phyloP scores from a whole-genome alignment of 257 asterid species.

The Gynochthodes officinalis region DNA sequence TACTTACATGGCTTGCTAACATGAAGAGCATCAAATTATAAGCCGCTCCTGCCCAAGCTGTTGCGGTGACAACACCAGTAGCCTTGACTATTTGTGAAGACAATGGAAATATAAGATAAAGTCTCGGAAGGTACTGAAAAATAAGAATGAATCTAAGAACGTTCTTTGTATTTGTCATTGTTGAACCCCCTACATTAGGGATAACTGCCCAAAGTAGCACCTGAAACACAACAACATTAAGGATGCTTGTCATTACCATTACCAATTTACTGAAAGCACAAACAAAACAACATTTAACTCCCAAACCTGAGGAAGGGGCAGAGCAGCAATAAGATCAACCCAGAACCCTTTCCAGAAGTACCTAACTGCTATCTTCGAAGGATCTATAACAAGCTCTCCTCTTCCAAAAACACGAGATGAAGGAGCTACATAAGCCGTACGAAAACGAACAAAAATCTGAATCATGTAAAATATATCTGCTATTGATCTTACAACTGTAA shows the following conservation, averaged over 20 bases:
- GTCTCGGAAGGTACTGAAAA: constrained; percentile 81
- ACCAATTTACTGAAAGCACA: not conserved
- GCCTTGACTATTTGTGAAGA: constrained; percentile 85
- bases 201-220: constrained; percentile 68
- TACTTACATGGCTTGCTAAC: constrained; percentile 97
- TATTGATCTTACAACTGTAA: constrained; percentile 65
- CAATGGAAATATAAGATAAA: constrained; percentile 76
- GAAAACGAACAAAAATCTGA: constrained; percentile 70
- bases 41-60: constrained; percentile 99
- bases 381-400: constrained; percentile 91
- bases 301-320: constrained; percentile 97
- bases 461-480: constrained; percentile 70
- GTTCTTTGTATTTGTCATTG: constrained; percentile 81
- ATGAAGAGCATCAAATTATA: constrained; percentile 92
- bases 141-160: constrained; percentile 77
- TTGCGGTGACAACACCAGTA: constrained; percentile 92
- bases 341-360: constrained; percentile 60
- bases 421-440: constrained; percentile 89
- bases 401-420: constrained; percentile 98
- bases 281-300: not conserved
- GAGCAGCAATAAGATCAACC: constrained; percentile 69
- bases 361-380: constrained; percentile 59
- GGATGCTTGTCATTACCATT: not conserved
- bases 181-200: constrained; percentile 68
- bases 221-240: constrained; percentile 29